Conservation (phyloP, 768 basidiomycete genomes). For the Lentinula sp. region DNA sequence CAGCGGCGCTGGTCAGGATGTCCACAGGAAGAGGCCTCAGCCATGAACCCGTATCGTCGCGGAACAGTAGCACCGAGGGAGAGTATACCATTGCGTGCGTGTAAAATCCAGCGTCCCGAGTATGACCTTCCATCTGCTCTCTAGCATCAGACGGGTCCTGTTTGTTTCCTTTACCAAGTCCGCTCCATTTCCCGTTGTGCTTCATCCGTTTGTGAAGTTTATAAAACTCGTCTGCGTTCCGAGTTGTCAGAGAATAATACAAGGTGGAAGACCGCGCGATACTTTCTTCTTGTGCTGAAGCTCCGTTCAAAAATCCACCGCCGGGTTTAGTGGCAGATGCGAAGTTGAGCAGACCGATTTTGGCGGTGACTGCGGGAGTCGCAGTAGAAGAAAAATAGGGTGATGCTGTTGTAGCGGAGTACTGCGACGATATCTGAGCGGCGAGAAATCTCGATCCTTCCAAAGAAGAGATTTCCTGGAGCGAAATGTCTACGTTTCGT, state of each 20-base stretch:
- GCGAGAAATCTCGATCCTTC: constrained; percentile 45
- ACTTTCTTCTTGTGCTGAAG: constrained; percentile 77
- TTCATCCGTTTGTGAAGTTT: constrained; percentile 37
- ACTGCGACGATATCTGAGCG: constrained; percentile 15
- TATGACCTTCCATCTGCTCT: background rate
- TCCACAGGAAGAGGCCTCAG: constrained; percentile 54
- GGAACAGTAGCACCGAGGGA: constrained; percentile 55
- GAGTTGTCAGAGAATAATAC: constrained; percentile 54
- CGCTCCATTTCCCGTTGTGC: background rate
- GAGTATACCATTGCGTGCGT: constrained; percentile 78
- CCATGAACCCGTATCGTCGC: constrained; percentile 56
- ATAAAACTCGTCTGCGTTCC: constrained; percentile 56
- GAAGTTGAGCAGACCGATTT: constrained; percentile 68
- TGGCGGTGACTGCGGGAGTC: constrained; percentile 2
- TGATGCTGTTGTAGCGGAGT: constrained; percentile 9
- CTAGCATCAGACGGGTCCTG: background rate
- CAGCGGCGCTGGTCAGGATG: constrained; percentile 68
- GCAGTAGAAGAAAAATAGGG: constrained; percentile 1
- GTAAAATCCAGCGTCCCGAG: constrained; percentile 47
- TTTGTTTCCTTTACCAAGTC: background rate
- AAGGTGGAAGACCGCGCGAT: constrained; percentile 73
- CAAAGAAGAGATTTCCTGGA: constrained; percentile 60
- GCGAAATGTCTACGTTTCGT: constrained; percentile 28
- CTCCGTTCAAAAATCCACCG: constrained; percentile 69
- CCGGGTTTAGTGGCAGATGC: constrained; percentile 73